phyloP scores from a whole-genome alignment of 805 yeast genomes.

The Torulaspora indica region DNA sequence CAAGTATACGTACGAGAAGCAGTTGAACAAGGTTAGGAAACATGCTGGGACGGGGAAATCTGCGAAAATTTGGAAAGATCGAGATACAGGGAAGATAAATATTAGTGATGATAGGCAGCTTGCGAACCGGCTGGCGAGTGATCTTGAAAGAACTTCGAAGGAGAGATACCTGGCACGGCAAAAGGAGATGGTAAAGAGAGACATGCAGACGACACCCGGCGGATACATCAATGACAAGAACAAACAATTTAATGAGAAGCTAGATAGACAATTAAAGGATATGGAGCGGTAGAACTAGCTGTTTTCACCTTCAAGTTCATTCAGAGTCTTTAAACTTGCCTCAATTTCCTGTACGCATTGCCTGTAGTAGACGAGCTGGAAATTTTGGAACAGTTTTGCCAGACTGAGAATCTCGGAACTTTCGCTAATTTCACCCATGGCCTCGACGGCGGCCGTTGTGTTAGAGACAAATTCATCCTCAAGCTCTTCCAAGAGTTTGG shows the following conservation, averaged over 20 bases:
- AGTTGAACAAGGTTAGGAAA: conserved; percentile 15
- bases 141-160: conserved; percentile 21
- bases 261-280: conserved; percentile 21
- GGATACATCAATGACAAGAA: conserved; percentile 33
- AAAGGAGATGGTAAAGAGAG: conserved; percentile 15
- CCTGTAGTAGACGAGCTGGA: conserved; percentile 62
- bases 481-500: conserved; percentile 47
- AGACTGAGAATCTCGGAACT: conserved; percentile 62
- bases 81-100: conserved; percentile 13
- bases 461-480: conserved; percentile 81
- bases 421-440: conserved; percentile 66
- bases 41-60: not conserved
- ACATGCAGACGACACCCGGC: conserved; percentile 8
- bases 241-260: conserved; percentile 31
- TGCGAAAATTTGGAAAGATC: conserved; percentile 9
- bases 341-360: conserved; percentile 48
- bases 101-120: conserved; percentile 21
- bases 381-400: conserved; percentile 60
- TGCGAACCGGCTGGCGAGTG: conserved; percentile 20
- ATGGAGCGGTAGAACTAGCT: conserved; percentile 1
- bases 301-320: conserved; percentile 22
- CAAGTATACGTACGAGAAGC: conserved; percentile 31
- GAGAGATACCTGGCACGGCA: conserved; percentile 21
- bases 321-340: conserved; percentile 41
- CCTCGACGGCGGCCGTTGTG: conserved; percentile 71